Evolutionary conservation across 2,329 filamentous ascomycete species (phyloP).

Genomic region (Thelonectria blattea): DNA sequence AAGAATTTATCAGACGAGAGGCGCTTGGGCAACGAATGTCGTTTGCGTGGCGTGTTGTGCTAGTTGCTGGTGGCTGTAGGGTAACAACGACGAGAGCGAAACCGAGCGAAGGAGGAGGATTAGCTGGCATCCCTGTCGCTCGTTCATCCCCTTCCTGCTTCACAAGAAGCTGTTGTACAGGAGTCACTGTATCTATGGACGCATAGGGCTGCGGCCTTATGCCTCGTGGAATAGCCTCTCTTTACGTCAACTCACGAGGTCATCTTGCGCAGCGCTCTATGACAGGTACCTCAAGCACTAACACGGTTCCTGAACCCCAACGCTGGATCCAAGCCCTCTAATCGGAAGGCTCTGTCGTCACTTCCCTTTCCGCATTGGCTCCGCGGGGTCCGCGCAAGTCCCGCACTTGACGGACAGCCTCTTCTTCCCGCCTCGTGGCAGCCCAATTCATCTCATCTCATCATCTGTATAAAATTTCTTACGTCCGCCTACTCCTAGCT

Average conservation of each 20-base stretch:
- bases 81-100: slow-evolving; percentile 6
- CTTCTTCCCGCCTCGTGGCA: slow-evolving; percentile 10
- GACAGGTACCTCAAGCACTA: slow-evolving; percentile 23
- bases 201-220: background rate
- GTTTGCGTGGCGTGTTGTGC: background rate
- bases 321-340: slow-evolving; percentile 10
- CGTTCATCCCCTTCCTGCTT: background rate
- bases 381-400: slow-evolving; percentile 30
- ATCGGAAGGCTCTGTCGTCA: slow-evolving; percentile 11
- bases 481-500: background rate
- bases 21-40: slow-evolving; percentile 14
- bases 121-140: background rate
- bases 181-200: background rate
- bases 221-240: background rate
- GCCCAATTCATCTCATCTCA: slow-evolving; percentile 20
- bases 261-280: background rate
- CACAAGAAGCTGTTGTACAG: background rate
- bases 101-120: background rate
- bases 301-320: slow-evolving; percentile 13
- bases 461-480: slow-evolving; percentile 9
- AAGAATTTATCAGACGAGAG: slow-evolving; percentile 14
- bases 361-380: slow-evolving; percentile 20
- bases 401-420: slow-evolving; percentile 29
- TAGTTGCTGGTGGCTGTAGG: slow-evolving; percentile 9
- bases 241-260: background rate